phyloP scores from a whole-genome alignment of 371 early-diverging fungal species.

The Mucor mucedo region DNA sequence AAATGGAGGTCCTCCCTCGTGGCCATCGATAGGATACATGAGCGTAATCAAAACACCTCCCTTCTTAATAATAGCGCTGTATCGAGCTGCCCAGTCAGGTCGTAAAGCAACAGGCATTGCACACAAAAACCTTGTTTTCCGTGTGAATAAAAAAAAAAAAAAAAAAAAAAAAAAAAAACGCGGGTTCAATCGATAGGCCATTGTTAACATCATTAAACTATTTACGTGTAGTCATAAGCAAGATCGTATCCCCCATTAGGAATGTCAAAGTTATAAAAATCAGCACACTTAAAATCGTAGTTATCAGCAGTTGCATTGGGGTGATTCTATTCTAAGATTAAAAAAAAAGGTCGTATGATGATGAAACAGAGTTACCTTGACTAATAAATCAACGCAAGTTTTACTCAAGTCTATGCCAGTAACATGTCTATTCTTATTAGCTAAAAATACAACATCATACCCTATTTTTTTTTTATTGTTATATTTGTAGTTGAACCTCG shows the following conservation, averaged over 20 bases:
- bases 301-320: conserved; percentile 32
- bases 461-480: conserved; percentile 34
- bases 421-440: conserved; percentile 59
- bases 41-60: conserved; percentile 83
- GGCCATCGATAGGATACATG: conserved; percentile 75
- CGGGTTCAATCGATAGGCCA: neutral
- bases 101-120: conserved; percentile 77
- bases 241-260: conserved; percentile 68
- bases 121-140: conserved; percentile 71
- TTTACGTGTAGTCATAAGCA: conserved; percentile 87
- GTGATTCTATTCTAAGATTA: conserved; percentile 22
- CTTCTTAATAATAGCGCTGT: conserved; percentile 69
- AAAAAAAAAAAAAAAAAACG: conserved; percentile 2
- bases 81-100: conserved; percentile 71
- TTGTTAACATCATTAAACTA: neutral
- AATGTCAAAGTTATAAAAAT: conserved; percentile 75
- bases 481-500: conserved; percentile 8
- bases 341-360: neutral
- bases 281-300: conserved; percentile 62
- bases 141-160: too few relatives aligned
- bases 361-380: conserved; percentile 39
- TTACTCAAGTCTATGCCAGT: conserved; percentile 76
- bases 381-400: conserved; percentile 62
- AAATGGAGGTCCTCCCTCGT: conserved; percentile 72
- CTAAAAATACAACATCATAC: conserved; percentile 78